Base-by-base conservation (phyloP, 495 filamentous ascomycete genomes). In the Patellaria atrata region DNA sequence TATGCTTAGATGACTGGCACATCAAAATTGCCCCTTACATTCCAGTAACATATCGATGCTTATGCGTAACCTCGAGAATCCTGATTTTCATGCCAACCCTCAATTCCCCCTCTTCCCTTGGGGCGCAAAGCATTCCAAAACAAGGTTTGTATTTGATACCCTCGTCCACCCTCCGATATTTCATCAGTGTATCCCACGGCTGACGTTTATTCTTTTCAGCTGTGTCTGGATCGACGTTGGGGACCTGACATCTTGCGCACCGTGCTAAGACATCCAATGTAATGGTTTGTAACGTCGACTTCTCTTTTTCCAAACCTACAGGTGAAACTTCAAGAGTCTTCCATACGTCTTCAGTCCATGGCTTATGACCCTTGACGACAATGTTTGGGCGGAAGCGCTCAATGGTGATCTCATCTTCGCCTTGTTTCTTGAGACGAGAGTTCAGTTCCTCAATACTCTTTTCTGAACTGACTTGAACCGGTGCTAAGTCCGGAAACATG, bases 71-170 rank as follows among this genome's bases (percentile, higher is more conserved):
- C 48, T 66, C 60, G 43, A 65, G 46, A 11, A 74, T 67, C 45
- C 69, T 62, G 39, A 74, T 51, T 44, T 27, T 47, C 62, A 67
- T 70, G 7, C 68, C 70, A 22, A 73, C 67, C 41, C 57, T 51
- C 26, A 74, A 41, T 40, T 40, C 47, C 19, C 31, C 41, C n/a
- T 65, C 67, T 3, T 48, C 41, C 41, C 48, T 44, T 15, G 56
- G 56, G 10, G 55, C 43, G 35, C 58, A 59, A 33, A 59, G 30
- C 58, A 61, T 61, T 3, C 58, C 58, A 45, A 61, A 61, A 22
- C 55, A 56, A 13, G 58, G 56, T 50, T 61, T 61, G 22, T 38
- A 58, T 40, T 41, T 58, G 15, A 54, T 51, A 1, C 58, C 58
- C 22, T 39, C 31, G 35, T 61, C 58, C 22, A 61, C 52, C 17